Evolutionary conservation across 768 basidiomycete species (phyloP).

Genomic region (Holtermannia corniformis): DNA sequence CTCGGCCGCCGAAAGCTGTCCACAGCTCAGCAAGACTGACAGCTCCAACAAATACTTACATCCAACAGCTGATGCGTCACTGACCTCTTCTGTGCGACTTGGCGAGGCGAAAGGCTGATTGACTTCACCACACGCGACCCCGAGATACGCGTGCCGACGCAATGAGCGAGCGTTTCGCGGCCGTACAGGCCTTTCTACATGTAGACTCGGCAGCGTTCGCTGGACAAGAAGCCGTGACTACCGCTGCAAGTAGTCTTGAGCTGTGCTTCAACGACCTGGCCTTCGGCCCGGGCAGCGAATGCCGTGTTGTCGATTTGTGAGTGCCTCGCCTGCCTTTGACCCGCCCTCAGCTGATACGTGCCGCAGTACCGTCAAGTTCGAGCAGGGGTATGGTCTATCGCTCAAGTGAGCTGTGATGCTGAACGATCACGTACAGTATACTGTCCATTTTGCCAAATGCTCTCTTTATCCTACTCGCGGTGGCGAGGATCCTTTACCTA

Average conservation of each 20-base stretch:
- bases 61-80: too few relatives aligned
- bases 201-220: not conserved
- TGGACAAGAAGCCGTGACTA: too few relatives aligned
- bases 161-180: not conserved
- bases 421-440: not conserved
- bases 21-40: too few relatives aligned
- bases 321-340: not conserved
- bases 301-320: conserved; percentile 11
- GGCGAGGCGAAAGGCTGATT: too few relatives aligned
- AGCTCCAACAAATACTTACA: too few relatives aligned
- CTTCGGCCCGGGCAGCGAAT: conserved; percentile 10
- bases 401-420: not conserved
- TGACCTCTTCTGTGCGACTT: not conserved
- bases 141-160: too few relatives aligned
- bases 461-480: conserved; percentile 1
- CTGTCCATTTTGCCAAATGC: conserved; percentile 1
- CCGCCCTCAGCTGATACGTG: not conserved
- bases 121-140: too few relatives aligned
- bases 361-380: conserved; percentile 1
- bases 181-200: not conserved
- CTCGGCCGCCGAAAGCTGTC: too few relatives aligned
- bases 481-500: not conserved
- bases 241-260: too few relatives aligned
- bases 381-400: too few relatives aligned
- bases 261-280: conserved; percentile 12